Conservation (phyloP, 257 asterid genomes). For the Catharanthus roseus region DNA sequence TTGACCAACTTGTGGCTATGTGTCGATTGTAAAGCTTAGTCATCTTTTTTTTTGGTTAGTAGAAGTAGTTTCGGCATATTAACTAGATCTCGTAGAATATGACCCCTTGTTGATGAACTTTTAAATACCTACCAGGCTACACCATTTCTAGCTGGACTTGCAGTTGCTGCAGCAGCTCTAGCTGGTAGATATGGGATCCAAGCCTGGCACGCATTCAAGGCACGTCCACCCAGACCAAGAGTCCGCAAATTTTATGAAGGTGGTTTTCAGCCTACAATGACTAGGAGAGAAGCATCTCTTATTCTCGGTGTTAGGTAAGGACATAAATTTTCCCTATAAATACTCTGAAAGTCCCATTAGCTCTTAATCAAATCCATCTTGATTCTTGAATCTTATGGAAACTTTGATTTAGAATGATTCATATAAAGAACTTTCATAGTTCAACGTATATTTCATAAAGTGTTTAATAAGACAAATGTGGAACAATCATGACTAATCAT, state of each 20-base stretch:
- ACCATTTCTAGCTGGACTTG: slow-evolving; percentile 39
- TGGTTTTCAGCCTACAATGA: slow-evolving; percentile 37
- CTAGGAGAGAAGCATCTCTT: slow-evolving; percentile 39
- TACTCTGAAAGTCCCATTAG: neutral
- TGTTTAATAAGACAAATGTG: neutral
- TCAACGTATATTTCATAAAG: neutral
- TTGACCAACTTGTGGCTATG: neutral
- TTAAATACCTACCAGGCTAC: slow-evolving; percentile 25
- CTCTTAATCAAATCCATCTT: neutral
- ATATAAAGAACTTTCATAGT: neutral
- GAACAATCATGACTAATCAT: neutral
- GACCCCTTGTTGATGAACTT: neutral
- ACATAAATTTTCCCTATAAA: neutral
- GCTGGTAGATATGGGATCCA: slow-evolving; percentile 40
- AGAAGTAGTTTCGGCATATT: neutral
- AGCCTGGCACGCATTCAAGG: slow-evolving; percentile 41
- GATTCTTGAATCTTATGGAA: neutral
- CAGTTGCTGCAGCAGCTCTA: slow-evolving; percentile 38
- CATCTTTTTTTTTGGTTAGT: neutral
- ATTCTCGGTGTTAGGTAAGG: slow-evolving; percentile 33
- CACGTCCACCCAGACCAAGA: slow-evolving; percentile 29
- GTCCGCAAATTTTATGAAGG: slow-evolving; percentile 35
- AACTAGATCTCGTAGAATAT: neutral
- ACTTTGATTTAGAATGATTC: neutral
- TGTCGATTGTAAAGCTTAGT: neutral